phyloP scores from a whole-genome alignment of 768 basidiomycete species.

The Russula olivacea region DNA sequence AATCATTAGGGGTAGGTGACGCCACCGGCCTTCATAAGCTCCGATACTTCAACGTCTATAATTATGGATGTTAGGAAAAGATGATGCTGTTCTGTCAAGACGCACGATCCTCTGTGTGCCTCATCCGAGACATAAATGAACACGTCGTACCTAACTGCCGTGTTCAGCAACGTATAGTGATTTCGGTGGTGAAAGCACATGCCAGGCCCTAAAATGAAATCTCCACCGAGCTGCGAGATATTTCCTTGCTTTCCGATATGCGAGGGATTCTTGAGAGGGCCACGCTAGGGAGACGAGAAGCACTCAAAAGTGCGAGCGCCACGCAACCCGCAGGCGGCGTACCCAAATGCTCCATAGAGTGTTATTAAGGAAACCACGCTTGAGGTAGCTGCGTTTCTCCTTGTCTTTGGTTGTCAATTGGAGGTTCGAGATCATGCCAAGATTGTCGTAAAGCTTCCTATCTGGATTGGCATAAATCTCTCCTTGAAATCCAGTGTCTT shows the following conservation, averaged over 20 bases:
- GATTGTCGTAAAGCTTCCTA: constrained; percentile 18
- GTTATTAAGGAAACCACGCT: constrained; percentile 6
- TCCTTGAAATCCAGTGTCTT: constrained; percentile 15
- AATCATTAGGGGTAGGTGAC: constrained; percentile 20
- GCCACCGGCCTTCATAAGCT: constrained; percentile 22
- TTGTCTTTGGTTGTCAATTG: constrained; percentile 14
- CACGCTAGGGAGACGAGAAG: constrained; percentile 3
- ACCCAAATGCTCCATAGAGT: constrained; percentile 21
- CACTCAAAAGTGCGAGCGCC: neutral
- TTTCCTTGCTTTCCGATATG: constrained; percentile 23
- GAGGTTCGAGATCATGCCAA: constrained; percentile 21
- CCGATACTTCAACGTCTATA: constrained; percentile 21
- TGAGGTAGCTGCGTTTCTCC: constrained; percentile 19
- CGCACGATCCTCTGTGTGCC: constrained; percentile 24
- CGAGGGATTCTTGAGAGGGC: constrained; percentile 18
- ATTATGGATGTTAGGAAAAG: no score
- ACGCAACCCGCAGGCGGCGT: neutral
- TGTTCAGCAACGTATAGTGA: neutral
- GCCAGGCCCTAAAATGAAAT: constrained; percentile 24
- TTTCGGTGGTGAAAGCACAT: neutral
- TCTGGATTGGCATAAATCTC: constrained; percentile 24
- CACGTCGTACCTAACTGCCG: constrained; percentile 10
- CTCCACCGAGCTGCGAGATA: constrained; percentile 22
- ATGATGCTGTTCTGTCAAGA: neutral
- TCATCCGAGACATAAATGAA: constrained; percentile 19